phyloP scores from a whole-genome alignment of 2,329 filamentous ascomycete species.

The Colletotrichum neosansevieriae region DNA sequence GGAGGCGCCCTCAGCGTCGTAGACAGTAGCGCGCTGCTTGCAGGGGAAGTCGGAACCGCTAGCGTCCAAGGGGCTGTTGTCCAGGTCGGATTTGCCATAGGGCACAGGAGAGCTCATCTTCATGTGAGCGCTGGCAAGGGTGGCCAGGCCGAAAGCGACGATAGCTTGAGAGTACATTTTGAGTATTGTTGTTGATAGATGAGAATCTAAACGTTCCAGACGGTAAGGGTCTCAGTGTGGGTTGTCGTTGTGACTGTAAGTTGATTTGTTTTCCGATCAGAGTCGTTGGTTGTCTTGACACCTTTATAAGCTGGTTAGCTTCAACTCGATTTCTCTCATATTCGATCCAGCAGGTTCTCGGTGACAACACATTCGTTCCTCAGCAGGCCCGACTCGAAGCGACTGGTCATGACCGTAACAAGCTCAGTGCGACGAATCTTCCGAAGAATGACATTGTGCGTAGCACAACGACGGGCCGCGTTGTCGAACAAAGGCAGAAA shows the following conservation, averaged over 20 bases:
- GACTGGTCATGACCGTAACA: slow-evolving; percentile 23
- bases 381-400: slow-evolving; percentile 37
- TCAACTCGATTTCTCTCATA: not conserved
- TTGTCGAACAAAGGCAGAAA: slow-evolving; percentile 36
- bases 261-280: slow-evolving; percentile 18
- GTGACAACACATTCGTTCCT: slow-evolving; percentile 32
- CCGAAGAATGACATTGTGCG: slow-evolving; percentile 37
- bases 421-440: slow-evolving; percentile 22
- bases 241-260: slow-evolving; percentile 38
- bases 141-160: slow-evolving; percentile 67
- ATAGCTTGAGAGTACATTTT: slow-evolving; percentile 66
- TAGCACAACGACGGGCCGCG: slow-evolving; percentile 27
- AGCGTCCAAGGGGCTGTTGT: slow-evolving; percentile 73
- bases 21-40: slow-evolving; percentile 69
- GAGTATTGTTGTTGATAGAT: slow-evolving; percentile 50
- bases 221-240: slow-evolving; percentile 45
- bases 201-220: slow-evolving; percentile 56
- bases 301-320: slow-evolving; percentile 35
- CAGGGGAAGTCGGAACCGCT: slow-evolving; percentile 83
- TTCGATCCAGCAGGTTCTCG: slow-evolving; percentile 24
- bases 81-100: slow-evolving; percentile 56
- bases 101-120: slow-evolving; percentile 77
- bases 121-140: slow-evolving; percentile 80
- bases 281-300: slow-evolving; percentile 32
- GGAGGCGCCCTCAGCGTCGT: slow-evolving; percentile 58